These are phyloP conservation scores for Lophium mytilinum DNA, from an alignment of 495 filamentous ascomycete species.

Conservation along the genomic window DNA sequence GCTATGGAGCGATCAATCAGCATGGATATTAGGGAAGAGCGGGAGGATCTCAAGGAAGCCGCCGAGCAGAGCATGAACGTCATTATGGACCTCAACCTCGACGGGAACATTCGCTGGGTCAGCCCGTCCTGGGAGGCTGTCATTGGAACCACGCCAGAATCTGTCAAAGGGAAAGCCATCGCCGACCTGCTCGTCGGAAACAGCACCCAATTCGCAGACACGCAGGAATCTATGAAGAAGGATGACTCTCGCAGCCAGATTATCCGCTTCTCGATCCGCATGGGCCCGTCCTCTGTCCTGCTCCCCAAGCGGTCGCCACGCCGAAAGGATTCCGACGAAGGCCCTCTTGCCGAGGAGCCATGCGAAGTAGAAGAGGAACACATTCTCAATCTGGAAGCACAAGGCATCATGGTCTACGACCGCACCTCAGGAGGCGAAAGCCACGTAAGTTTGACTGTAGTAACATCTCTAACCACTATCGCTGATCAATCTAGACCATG, in stretches of 20 bases:
- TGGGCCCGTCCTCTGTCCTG: conserved; percentile 61
- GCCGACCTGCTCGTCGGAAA: conserved; percentile 73
- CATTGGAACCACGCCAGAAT: conserved; percentile 66
- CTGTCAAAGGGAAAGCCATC: conserved; percentile 69
- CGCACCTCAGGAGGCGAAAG: conserved; percentile 75
- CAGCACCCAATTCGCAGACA: conserved; percentile 67
- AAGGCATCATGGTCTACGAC: conserved; percentile 97
- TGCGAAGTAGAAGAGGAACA: conserved; percentile 41
- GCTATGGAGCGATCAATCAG: conserved; percentile 54
- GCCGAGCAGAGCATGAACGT: conserved; percentile 95
- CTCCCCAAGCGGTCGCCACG: conserved; percentile 42
- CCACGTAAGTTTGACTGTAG: conserved; percentile 57
- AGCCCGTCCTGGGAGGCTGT: conserved; percentile 96
- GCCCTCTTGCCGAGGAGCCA: conserved; percentile 30
- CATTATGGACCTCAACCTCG: conserved; percentile 84
- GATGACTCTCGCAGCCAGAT: conserved; percentile 91
- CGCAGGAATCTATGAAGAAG: conserved; percentile 78
- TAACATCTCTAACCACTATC: background rate
- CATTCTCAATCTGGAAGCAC: conserved; percentile 76
- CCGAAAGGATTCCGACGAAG: conserved; percentile 26
- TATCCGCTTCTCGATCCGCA: conserved; percentile 69
- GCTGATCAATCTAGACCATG: conserved; percentile 63
- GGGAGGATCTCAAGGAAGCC: conserved; percentile 87
- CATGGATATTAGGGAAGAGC: conserved; percentile 65
- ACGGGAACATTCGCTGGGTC: conserved; percentile 85